Percentiles rank a stretch among this genome's conserved stretches.
These are phyloP conservation scores for Noccaea caerulescens DNA, from an alignment of 345 rosid genomes.

Conservation along the genomic window DNA sequence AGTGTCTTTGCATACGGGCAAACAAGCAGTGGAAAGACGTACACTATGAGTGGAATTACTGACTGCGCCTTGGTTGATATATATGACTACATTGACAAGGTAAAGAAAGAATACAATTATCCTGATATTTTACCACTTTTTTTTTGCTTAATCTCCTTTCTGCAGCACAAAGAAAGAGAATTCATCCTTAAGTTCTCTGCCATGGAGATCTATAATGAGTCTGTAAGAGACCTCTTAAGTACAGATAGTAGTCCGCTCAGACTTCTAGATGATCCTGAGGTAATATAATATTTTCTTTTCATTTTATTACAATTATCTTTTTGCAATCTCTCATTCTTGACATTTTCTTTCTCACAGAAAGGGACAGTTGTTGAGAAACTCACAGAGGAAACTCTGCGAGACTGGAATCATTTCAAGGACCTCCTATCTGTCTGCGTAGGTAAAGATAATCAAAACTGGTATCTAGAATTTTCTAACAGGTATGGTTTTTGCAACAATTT, in stretches of 20 bases:
- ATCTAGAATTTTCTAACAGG: constrained; percentile 33
- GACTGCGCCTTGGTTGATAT: constrained; percentile 73
- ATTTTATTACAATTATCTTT: constrained; percentile 20
- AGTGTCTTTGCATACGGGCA: constrained; percentile 95
- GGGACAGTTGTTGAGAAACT: constrained; percentile 90
- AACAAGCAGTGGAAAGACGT: constrained; percentile 95
- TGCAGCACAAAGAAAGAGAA: constrained; percentile 81
- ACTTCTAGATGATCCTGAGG: constrained; percentile 95
- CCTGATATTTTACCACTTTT: background rate
- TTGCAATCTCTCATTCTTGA: constrained; percentile 27
- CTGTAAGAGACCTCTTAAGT: constrained; percentile 85
- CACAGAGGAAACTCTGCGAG: constrained; percentile 70
- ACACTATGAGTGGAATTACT: constrained; percentile 83
- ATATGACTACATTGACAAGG: constrained; percentile 72
- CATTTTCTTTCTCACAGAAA: constrained; percentile 53
- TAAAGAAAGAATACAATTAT: constrained; percentile 34
- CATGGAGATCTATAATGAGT: constrained; percentile 93
- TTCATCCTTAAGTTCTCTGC: constrained; percentile 81
- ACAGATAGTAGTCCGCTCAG: constrained; percentile 70
- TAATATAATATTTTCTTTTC: constrained; percentile 45
- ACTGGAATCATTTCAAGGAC: constrained; percentile 79
- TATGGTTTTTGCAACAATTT: background rate
- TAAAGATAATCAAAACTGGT: constrained; percentile 38
- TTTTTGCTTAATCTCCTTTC: constrained; percentile 12
- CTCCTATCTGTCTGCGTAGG: constrained; percentile 79